Conservation (phyloP, 768 basidiomycete genomes). For the Leccinum uliginosum region DNA sequence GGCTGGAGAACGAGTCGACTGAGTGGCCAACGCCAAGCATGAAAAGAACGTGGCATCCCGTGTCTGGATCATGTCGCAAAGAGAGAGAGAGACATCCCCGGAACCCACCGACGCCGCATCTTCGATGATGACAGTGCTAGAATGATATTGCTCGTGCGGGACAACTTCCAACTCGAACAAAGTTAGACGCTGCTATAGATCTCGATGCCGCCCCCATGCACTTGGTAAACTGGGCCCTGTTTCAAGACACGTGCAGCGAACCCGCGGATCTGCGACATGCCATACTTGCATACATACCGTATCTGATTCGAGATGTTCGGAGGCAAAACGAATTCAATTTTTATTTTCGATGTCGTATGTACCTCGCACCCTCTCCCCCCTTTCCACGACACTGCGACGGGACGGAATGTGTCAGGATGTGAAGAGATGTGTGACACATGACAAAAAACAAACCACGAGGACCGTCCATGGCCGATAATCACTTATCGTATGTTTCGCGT, state of each 20-base stretch:
- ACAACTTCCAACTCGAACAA: background rate
- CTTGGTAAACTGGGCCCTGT: background rate
- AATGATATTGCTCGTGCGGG: background rate
- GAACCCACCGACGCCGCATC: background rate
- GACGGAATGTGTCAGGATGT: background rate
- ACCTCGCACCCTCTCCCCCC: background rate
- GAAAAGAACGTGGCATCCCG: background rate
- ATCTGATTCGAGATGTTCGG: background rate
- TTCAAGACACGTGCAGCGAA: background rate
- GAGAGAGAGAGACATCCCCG: background rate
- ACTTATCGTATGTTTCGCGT: background rate
- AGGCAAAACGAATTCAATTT: background rate
- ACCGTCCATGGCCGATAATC: background rate
- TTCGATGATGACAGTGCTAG: background rate
- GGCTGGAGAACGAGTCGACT: background rate
- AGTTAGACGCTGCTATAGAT: background rate
- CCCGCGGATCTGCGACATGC: background rate
- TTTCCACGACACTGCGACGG: background rate
- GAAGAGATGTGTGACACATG: background rate
- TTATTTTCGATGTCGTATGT: background rate
- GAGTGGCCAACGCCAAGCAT: background rate
- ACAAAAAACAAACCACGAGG: background rate
- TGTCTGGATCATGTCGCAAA: background rate
- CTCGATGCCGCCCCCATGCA: background rate
- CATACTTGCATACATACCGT: background rate